Base-by-base conservation (phyloP, 495 filamentous ascomycete species). In the Neurospora sp. region DNA sequence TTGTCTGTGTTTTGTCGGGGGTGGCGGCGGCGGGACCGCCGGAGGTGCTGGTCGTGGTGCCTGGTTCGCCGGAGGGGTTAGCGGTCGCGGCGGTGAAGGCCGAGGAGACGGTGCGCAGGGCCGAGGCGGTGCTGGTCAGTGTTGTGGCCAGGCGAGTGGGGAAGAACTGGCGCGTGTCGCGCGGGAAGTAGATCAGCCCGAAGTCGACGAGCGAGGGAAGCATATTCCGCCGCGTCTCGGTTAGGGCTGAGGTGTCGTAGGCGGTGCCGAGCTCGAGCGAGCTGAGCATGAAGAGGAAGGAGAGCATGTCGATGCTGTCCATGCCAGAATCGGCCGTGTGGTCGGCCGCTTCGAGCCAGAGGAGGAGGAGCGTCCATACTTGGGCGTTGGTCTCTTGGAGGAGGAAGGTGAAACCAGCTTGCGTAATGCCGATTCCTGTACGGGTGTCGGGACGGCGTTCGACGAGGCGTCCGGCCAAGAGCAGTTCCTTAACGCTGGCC, bases 271-370 rank as follows among this genome's bases (percentile, higher is more conserved):
- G 91, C 79, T 97, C 94, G 60, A 98, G 88, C 73, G 91, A 93
- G 44, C 94, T 95, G n/a, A 99, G 90, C 82, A 97, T 92, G 83
- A 99, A 97, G 76, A 99, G 87, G 78, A 99, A 99, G 23, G 93
- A 93, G 42, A 99, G 91, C 77, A 98, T 92, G 77, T 98, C 96
- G 70, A 97, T 93, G 73, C 89, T 90, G 73, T 97, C 93, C 89
- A 97, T 93, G 27, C 88, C 86, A 54, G 94, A 35, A 60, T 41
- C 73, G 16, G 69, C 39, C 35, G 71, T 10, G 71, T 84, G 83
- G 76, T 94, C 90, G n/a, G 93, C 90, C 71, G 92, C 91, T 73
- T 97, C 91, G 39, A 98, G 90, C 84, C 97, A 98, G 39, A 97
- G 90, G 42, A 99, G 91, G 7, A 99, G 86, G 35, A 99, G 87